Percentiles rank a stretch among this genome's conserved stretches.
Conservation (phyloP, 768 basidiomycete genomes). For the Phanerochaete carnosa region DNA sequence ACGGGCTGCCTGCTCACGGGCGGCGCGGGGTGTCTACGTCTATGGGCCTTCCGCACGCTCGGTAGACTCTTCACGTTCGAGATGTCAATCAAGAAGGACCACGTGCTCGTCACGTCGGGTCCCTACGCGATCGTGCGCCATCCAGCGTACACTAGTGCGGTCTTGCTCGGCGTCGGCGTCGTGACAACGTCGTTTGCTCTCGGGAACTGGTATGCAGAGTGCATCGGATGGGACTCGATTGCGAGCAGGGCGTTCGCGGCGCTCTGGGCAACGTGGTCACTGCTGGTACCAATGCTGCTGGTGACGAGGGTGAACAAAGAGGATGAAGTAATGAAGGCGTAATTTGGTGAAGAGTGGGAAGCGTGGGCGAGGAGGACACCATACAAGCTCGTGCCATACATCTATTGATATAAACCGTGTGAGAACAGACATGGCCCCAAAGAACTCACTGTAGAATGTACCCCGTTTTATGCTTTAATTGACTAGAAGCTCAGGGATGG, state of each 20-base stretch:
- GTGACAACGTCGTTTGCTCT: background rate
- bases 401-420: background rate
- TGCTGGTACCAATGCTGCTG: too few relatives aligned
- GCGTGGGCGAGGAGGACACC: background rate
- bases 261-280: too few relatives aligned
- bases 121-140: slow-evolving; percentile 18
- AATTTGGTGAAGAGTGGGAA: background rate
- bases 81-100: slow-evolving; percentile 8
- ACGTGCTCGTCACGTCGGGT: slow-evolving; percentile 13
- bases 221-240: too few relatives aligned
- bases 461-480: background rate
- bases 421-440: background rate
- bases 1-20: background rate
- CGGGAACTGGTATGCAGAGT: slow-evolving; percentile 6
- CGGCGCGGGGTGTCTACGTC: background rate
- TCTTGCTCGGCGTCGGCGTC: slow-evolving; percentile 6
- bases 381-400: background rate
- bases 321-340: too few relatives aligned
- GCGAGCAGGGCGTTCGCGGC: too few relatives aligned
- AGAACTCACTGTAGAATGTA: background rate
- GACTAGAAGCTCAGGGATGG: background rate
- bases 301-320: background rate
- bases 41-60: slow-evolving; percentile 10
- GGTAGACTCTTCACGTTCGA: slow-evolving; percentile 17
- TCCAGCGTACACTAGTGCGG: slow-evolving; percentile 13